Base-by-base conservation (phyloP, 2,329 filamentous ascomycete species). In the Verticillium dahliae region DNA sequence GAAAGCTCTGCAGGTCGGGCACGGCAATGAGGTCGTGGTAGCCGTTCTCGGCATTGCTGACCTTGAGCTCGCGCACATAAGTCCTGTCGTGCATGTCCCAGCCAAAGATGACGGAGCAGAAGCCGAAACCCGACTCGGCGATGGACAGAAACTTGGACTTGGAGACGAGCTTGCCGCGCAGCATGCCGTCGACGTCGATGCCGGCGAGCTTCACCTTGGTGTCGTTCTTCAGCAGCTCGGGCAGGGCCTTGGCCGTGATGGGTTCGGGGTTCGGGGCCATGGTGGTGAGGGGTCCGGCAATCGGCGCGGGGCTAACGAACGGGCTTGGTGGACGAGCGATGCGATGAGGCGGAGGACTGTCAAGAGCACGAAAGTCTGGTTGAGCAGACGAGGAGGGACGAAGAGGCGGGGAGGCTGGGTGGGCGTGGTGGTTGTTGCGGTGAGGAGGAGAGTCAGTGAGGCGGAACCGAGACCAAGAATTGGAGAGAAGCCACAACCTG, bases 51-150 rank as follows among this genome's bases (percentile, higher is more conserved):
- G 90, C 90, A 77, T 96, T 97, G 76, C 91, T 95, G 74, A 97
- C 89, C 70, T 85, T 85, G 65, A 97, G 84, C 76, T 97, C 92
- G 68, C 84, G 86, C 73, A 91, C 88, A 75, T 97, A 97, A 11
- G 91, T 96, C 78, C 87, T 83, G 71, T 97, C 93, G 75, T 97
- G 92, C 91, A 97, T 96, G 76, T 97, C 92, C 93, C 93, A 97
- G 73, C 93, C 92, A 70, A 96, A 97, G 66, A 97, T 87, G 67
- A 97, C 92, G 22, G 90, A 95, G 80, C 93, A 97, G 81, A 97
- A 97, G 60, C 92, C 93, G 69, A 97, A 97, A 59, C 92, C 93
- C 55, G 86, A 83, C 52, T 85, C 76, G n/a, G 88, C 89, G 60
- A 97, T 85, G 35, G 90, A 91, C 41, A 97, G 80, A 75, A 97